Evolutionary conservation across 306 rosid species (phyloP), one percentile per base, ranked within the genome.

Genomic region (Cicer pinnatifidum): DNA sequence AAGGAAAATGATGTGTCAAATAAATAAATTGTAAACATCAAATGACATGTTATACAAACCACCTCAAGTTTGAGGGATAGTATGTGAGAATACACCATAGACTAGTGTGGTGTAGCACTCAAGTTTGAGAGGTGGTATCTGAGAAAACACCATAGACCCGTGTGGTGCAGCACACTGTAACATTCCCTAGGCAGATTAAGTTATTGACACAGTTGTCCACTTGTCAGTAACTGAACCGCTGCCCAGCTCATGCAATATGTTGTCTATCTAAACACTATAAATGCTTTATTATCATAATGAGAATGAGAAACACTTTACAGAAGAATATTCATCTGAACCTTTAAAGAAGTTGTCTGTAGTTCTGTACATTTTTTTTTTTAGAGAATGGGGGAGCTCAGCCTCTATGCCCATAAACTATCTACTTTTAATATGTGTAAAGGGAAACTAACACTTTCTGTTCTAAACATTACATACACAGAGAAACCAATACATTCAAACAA

Each of bases 1-100:
- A 46, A 43, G 5, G 39, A 69, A 20, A 39, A 66, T 40, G 56
- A 76, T 46, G 35, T 46, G 69, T 16, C 39, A 61, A 56, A 56
- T 20, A 23, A 72, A 69, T 39, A 53, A 61, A 48, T 6, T 20
- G 59, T 54, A 33, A 76, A 51, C 17, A 37, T 37, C 51, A 60
- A 40, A 57, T 57, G 45, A 54, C 17, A 20, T 23, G 43, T 3
- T 23, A 57, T 5, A 57, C n/a, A 57, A 23, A 10, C 35, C 35
- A 28, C 35, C 35, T 23, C 38, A 23, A 57, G 63, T 57, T 12
- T 57, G 63, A 11, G 40, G 9, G 63, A 15, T 6, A 9, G 63
- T 6, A 28, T 57, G 63, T 23, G 40, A 57, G 40, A 57, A 57
- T 33, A 57, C 9, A 15, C 40, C 15, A 57, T 57, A 57, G 63